Evolutionary conservation across 1,284 basidiomycete species (phyloP), one percentile per base, ranked within the genome.

Genomic region (Ustilago tritici): DNA sequence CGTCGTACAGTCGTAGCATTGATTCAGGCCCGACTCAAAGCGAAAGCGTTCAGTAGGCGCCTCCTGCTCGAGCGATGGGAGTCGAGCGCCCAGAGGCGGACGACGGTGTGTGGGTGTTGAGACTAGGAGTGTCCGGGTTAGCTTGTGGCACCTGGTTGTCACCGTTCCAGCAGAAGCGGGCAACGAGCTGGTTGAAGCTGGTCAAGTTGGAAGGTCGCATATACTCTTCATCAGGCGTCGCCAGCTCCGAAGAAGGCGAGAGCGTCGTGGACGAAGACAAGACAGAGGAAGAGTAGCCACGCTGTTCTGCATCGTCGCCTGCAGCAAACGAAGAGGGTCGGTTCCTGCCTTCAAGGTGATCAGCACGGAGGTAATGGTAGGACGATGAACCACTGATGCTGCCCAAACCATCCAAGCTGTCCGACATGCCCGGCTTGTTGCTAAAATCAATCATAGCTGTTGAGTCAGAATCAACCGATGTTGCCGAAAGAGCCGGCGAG

Each of bases 81-180:
- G 74, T 76, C 17, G 74, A 76, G 19, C 74, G 74, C 28, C 74
- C 74, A 50, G 74, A 76, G 41, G 74, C 65, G 19, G 74, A 76
- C 8, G 62, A 63, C 6, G 74, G 69, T 8, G 74, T 76, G 55
- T 65, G 65, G 23, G 69, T 43, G 2, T 55, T 32, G 23, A 76
- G 56, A 11, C 35, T 56, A 14, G 68, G 19, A 4, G 59, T 62
- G 15, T 76, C 61, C 1, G 65, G 62, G 36, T 65, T 76, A 50
- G 61, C 31, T 46, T 70, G 73, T 3, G 72, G 69, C 1, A 78
- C 65, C 56, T 75, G 72, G 14, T 69, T 76, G 63, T 81, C 78
- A 38, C 68, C 58, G 75, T 80, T 79, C 82, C 81, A 84, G 68
- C 82, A 84, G 61, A 79, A 84, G 28, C 78, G 69, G 5, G 76